These are phyloP conservation scores for Xerocomellus dryophilus DNA, from an alignment of 768 basidiomycete genomes.

Conservation along the genomic window DNA sequence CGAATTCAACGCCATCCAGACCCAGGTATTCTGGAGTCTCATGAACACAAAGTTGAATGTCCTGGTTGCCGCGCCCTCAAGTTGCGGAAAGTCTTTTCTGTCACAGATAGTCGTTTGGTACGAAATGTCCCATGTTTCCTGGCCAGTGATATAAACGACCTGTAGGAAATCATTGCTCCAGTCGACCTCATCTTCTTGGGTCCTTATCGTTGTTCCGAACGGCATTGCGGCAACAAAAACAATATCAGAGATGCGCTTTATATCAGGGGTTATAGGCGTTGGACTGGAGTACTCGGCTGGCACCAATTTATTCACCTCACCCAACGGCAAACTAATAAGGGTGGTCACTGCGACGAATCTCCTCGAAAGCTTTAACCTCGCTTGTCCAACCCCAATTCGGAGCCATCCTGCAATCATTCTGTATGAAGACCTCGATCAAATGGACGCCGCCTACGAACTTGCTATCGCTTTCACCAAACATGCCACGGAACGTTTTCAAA, in stretches of 20 bases:
- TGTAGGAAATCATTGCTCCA: conserved; percentile 55
- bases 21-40: conserved; percentile 83
- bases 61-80: conserved; percentile 74
- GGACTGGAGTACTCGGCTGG: conserved; percentile 33
- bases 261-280: conserved; percentile 40
- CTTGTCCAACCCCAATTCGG: conserved; percentile 23
- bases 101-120: conserved; percentile 73
- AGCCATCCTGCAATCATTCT: conserved; percentile 62
- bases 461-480: conserved; percentile 69
- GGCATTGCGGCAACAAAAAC: conserved; percentile 55
- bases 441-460: conserved; percentile 81
- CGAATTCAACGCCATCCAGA: conserved; percentile 82
- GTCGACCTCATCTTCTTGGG: conserved; percentile 46
- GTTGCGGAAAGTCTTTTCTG: conserved; percentile 77
- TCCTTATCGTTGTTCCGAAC: conserved; percentile 62
- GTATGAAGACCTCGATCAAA: conserved; percentile 81
- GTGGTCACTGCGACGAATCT: conserved; percentile 56
- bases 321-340: conserved; percentile 46
- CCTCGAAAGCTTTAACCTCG: conserved; percentile 40
- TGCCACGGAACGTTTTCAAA: conserved; percentile 55
- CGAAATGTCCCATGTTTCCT: conserved; percentile 24
- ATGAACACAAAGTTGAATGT: conserved; percentile 64
- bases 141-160: conserved; percentile 12
- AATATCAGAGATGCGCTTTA: conserved; percentile 47
- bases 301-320: conserved; percentile 33